phyloP scores from a whole-genome alignment of 345 rosid genomes.

The Ceriops decandra region DNA sequence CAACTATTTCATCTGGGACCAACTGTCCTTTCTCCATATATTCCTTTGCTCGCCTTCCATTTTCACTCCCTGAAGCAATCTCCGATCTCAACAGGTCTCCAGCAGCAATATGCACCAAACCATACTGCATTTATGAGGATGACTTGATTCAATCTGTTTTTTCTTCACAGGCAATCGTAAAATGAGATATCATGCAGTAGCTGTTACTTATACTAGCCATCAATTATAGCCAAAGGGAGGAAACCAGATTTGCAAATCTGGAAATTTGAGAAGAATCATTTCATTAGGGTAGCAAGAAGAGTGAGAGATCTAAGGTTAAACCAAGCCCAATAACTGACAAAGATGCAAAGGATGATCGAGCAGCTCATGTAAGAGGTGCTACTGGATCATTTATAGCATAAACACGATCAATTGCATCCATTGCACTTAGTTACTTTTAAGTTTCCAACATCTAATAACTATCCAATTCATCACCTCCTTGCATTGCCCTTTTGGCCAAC shows the following conservation, averaged over 20 bases:
- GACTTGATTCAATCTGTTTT: constrained; percentile 27
- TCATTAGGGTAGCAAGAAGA: no score
- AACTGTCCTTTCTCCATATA: constrained; percentile 80
- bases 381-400: no score
- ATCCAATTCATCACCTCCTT: no score
- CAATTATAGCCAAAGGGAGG: not conserved
- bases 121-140: constrained; percentile 65
- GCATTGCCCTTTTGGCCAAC: no score
- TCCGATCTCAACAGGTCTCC: constrained; percentile 85
- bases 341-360: no score
- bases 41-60: constrained; percentile 76
- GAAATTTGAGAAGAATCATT: no score
- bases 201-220: constrained; percentile 11
- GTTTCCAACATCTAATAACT: no score
- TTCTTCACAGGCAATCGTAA: constrained; percentile 17
- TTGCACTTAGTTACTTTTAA: no score
- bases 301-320: no score
- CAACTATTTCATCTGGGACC: constrained; percentile 77
- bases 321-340: no score
- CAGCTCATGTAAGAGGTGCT: no score
- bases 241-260: not conserved
- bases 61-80: constrained; percentile 75
- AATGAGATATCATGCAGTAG: constrained; percentile 11
- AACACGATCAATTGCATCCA: no score
- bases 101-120: constrained; percentile 88